A percentile compares a stretch with the other conserved stretches of the same genome.
These are phyloP conservation scores for Emergomyces africanus DNA, from an alignment of 2,329 filamentous ascomycete species.

Conservation along the genomic window DNA sequence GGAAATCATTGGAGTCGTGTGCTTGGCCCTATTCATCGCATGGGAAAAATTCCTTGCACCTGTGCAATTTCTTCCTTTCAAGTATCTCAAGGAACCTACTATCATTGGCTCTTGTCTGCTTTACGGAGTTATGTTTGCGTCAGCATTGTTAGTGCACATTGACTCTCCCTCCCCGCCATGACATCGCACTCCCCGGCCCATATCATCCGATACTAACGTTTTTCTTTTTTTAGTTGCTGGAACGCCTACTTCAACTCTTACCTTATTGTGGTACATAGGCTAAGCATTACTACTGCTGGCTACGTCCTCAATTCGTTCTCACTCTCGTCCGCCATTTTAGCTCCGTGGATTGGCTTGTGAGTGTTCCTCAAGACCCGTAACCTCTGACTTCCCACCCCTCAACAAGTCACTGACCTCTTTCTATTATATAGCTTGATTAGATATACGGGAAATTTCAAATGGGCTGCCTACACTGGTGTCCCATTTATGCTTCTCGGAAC, in stretches of 20 bases:
- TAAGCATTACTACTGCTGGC: constrained; percentile 28
- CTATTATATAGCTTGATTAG: constrained; percentile 26
- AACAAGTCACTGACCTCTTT: not conserved
- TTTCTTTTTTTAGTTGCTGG: constrained; percentile 27
- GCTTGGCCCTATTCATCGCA: constrained; percentile 39
- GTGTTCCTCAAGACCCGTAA: not conserved
- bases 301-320: constrained; percentile 36
- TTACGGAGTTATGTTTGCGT: constrained; percentile 33
- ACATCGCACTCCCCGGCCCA: not conserved
- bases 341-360: constrained; percentile 30
- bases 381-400: not conserved
- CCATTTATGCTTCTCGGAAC: constrained; percentile 38
- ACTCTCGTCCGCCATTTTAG: constrained; percentile 37
- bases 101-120: constrained; percentile 37
- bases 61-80: constrained; percentile 42
- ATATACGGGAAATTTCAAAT: constrained; percentile 38
- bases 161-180: not conserved
- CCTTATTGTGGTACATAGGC: constrained; percentile 38
- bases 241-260: constrained; percentile 40
- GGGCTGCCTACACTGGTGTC: constrained; percentile 33
- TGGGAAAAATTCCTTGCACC: constrained; percentile 42
- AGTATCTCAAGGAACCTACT: constrained; percentile 37
- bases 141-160: constrained; percentile 22
- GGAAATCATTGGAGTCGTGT: constrained; percentile 40
- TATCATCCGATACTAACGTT: not conserved